Base-by-base conservation (phyloP, 2,329 filamentous ascomycete genomes). In the Helotiales sp. region DNA sequence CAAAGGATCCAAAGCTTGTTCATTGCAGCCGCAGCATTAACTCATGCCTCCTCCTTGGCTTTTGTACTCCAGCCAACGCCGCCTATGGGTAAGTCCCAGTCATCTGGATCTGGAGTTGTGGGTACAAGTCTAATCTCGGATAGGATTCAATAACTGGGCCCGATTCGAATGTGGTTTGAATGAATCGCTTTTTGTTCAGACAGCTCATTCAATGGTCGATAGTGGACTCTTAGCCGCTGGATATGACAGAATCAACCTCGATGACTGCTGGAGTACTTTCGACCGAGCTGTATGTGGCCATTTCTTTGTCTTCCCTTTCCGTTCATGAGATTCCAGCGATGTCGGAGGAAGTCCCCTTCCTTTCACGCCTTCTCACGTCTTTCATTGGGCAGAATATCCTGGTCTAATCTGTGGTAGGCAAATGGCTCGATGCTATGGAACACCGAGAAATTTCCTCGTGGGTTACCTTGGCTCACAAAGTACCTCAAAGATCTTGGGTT, bases 231-330 rank as follows among this genome's bases (percentile, higher is more conserved):
- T 77, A 60, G 77, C 79, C 36, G 75, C 76, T 9, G 82, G 82
- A 3, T 85, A 85, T 65, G 70, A 77, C 25, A 82, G 84, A 49
- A 77, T 86, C 60, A 84, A 84, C 57, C 77, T 84, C 54, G 84
- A 88, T 66, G 85, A 88, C 67, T 87, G 84, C 72, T 89, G 80
- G 81, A 78, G 76, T 12, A 64, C 76, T 48, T 76, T 79, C 59
- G 64, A 81, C 55, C 65, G 69, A 19, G 69, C 62, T 10, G 78
- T n/a, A n/a, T n/a, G n/a, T n/a, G n/a, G n/a, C n/a, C n/a, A n/a
- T n/a, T n/a, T n/a, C n/a, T n/a, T n/a, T n/a, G n/a, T n/a, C n/a
- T n/a, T n/a, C n/a, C n/a, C n/a, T n/a, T n/a, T n/a, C n/a, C n/a
- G n/a, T n/a, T n/a, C n/a, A n/a, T n/a, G n/a, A n/a, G n/a, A n/a